A percentile compares a stretch with the other conserved stretches of the same genome.
Evolutionary conservation across 1,284 basidiomycete genomes (phyloP).

Genomic region (Abortiporus biennis): DNA sequence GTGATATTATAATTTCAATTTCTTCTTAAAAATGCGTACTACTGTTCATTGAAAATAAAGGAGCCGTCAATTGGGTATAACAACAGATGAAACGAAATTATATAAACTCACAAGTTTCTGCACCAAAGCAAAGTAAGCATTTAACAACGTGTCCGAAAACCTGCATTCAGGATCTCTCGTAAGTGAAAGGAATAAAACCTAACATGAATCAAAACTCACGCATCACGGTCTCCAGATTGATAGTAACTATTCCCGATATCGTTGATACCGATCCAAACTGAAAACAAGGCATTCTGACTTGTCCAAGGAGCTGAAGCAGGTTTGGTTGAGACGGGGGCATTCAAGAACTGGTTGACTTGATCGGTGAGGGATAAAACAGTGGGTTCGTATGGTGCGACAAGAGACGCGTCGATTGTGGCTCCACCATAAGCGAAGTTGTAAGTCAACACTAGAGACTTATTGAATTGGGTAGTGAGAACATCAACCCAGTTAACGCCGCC

Average conservation of each 20-base stretch:
- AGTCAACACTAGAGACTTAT: conserved; percentile 45
- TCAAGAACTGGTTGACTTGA: conserved; percentile 49
- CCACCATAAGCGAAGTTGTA: conserved; percentile 61
- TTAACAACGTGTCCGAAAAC: conserved; percentile 42
- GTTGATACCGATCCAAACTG: conserved; percentile 58
- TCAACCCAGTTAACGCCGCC: conserved; percentile 58
- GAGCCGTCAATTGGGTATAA: too few species aligned
- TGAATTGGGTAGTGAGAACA: conserved; percentile 40
- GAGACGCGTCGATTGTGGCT: conserved; percentile 47
- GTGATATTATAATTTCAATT: not conserved
- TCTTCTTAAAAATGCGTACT: not conserved
- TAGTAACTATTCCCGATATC: conserved; percentile 53
- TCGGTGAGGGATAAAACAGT: conserved; percentile 47
- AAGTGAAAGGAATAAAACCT: not conserved
- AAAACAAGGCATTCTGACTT: conserved; percentile 44
- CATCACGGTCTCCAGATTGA: conserved; percentile 35
- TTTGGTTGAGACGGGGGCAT: conserved; percentile 33
- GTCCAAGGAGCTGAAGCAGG: conserved; percentile 47
- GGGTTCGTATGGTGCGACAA: conserved; percentile 43
- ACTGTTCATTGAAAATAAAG: too few species aligned
- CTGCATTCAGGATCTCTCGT: conserved; percentile 20
- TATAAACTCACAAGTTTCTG: conserved; percentile 43
- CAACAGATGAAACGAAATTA: not conserved
- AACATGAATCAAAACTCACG: conserved; percentile 29
- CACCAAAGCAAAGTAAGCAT: conserved; percentile 47